Base-by-base conservation (phyloP, 208 protist genomes). In the Phytomonas sp. region DNA sequence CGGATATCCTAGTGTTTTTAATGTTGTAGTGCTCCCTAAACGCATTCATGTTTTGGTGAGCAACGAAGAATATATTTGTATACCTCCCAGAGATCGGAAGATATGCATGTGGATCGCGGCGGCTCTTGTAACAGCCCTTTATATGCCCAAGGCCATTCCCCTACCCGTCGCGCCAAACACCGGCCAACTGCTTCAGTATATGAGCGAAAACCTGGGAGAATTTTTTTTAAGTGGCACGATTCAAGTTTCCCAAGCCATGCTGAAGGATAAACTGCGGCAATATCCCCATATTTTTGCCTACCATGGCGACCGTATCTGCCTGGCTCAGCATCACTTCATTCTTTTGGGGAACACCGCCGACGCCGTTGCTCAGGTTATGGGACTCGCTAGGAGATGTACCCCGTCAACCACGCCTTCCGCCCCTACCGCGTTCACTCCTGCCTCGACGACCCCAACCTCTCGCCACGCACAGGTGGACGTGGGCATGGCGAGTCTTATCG, bases 21-120 rank as follows among this genome's bases (percentile, higher is more conserved):
- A n/a, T 32, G 61, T 77, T 0, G 77, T 85, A 11, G 62, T 77
- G 13, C 70, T 89, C 17, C 70, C 79, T 0, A 78, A 75, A 23
- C 71, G 74, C 29, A 62, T 89, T 0, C 67, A 77, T 60, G 76
- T 93, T n/a, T 72, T 78, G 3, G 51, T 87, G 5, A 26, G 1
- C 46, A 0, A 26, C 4, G 46, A 56, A 17, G 46, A 56, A 26
- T 56, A 26, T 56, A 8, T 8, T 56, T 56, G 0, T 26, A 56
- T 56, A 56, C 46, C 46, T 56, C 23, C 6, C 8, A 23, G 13
- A 56, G 67, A 77, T 8, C 33, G 32, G 28, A 60, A 33, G 13
- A 7, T 87, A 7, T 70, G 76, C 13, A 64, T 67, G 4, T 68
- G 77, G 33, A 62, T 84, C 4, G 46, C 46, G 46, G 9, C 46